phyloP scores from a whole-genome alignment of 2,329 filamentous ascomycete species.

The Fusarium sp. region DNA sequence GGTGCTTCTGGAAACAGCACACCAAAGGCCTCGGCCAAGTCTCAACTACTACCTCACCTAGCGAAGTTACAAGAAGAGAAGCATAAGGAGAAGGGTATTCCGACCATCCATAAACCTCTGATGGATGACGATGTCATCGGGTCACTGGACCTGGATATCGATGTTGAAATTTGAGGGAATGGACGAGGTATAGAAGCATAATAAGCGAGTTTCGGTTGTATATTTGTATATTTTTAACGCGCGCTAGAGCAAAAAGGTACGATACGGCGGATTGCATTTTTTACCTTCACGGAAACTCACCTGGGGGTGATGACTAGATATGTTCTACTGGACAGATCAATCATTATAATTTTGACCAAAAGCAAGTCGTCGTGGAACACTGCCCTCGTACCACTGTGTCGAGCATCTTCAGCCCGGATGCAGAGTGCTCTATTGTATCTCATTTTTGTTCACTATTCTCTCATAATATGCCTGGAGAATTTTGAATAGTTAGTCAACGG shows the following conservation, averaged over 20 bases:
- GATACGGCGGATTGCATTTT: conserved; percentile 20
- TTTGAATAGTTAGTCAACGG: not conserved
- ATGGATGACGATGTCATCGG: conserved; percentile 95
- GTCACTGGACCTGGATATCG: conserved; percentile 88
- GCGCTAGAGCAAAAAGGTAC: conserved; percentile 25
- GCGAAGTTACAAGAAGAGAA: conserved; percentile 66
- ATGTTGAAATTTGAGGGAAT: conserved; percentile 78
- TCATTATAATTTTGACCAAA: conserved; percentile 4
- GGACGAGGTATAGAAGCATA: conserved; percentile 1
- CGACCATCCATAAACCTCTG: conserved; percentile 80
- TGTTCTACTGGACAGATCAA: conserved; percentile 18
- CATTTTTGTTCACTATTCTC: not conserved
- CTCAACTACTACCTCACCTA: conserved; percentile 62
- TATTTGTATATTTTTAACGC: not conserved
- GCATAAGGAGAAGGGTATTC: conserved; percentile 68
- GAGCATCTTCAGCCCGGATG: not conserved
- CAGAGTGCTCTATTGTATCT: not conserved
- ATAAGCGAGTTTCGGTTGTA: conserved; percentile 18
- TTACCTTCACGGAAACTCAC: not conserved
- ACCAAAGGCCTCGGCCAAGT: conserved; percentile 61
- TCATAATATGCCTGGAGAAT: not conserved
- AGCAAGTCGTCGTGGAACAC: not conserved
- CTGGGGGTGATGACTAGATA: conserved; percentile 5
- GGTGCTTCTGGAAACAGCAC: conserved; percentile 67
- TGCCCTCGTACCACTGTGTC: not conserved